Evolutionary conservation across 306 rosid species (phyloP).

Genomic region (Trifolium fragiferum): DNA sequence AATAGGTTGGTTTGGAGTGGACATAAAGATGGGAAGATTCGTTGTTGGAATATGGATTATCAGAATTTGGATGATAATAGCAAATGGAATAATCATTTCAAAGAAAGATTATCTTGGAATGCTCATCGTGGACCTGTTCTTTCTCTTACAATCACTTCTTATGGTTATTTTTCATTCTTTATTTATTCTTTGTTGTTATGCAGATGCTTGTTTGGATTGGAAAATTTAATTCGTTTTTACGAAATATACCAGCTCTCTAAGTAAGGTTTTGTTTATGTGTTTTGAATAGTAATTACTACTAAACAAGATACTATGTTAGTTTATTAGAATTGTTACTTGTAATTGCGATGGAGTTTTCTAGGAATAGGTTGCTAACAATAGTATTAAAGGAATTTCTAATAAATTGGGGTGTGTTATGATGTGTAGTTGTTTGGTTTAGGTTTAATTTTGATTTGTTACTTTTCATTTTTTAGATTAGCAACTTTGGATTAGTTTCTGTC

Average conservation of each 20-base stretch:
- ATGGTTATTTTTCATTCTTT: conserved; percentile 43
- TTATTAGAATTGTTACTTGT: background rate
- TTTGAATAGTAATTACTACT: background rate
- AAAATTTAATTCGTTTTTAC: background rate
- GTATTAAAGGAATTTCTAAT: conserved; percentile 5
- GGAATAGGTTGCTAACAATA: background rate
- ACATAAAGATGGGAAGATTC: conserved; percentile 81
- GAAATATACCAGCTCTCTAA: background rate
- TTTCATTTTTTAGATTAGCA: background rate
- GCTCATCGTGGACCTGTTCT: conserved; percentile 71
- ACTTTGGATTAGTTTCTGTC: background rate
- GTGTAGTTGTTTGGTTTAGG: conserved; percentile 1
- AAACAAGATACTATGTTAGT: background rate
- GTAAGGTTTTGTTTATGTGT: conserved; percentile 26
- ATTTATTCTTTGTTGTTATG: conserved; percentile 16
- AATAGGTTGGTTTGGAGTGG: conserved; percentile 84
- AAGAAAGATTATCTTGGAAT: conserved; percentile 65
- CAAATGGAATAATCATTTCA: conserved; percentile 44
- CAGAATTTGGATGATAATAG: conserved; percentile 33
- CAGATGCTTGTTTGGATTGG: conserved; percentile 11
- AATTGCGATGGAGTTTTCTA: background rate
- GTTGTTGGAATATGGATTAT: conserved; percentile 76
- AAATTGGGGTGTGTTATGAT: conserved; percentile 20
- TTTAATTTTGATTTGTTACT: background rate
- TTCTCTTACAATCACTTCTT: conserved; percentile 51